Evolutionary conservation across 257 asterid species (phyloP).

Genomic region (Ilex aquifolium): DNA sequence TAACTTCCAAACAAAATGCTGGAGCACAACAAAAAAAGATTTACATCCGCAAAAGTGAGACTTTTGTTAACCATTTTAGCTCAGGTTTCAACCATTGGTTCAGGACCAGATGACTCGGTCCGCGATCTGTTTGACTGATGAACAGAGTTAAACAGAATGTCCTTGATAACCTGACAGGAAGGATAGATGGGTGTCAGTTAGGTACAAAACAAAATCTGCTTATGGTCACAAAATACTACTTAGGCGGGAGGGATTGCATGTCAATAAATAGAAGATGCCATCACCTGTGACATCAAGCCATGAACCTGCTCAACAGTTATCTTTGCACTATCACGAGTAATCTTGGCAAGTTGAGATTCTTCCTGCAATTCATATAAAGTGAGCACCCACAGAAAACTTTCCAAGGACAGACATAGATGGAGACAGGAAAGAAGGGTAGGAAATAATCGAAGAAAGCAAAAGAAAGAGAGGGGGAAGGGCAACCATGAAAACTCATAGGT

Average conservation of each 20-base stretch:
- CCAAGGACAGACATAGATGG: not conserved
- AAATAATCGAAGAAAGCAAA: not conserved
- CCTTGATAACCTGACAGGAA: constrained; percentile 76
- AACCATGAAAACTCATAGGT: no score
- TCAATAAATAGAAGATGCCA: not conserved
- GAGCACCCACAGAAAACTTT: no score
- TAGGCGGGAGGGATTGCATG: not conserved
- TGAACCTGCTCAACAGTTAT: constrained; percentile 98
- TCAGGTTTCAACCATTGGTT: constrained; percentile 91
- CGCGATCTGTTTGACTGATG: constrained; percentile 48
- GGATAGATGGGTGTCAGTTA: not conserved
- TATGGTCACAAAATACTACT: not conserved
- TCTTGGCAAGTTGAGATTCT: constrained; percentile 90
- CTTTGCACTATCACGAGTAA: constrained; percentile 89
- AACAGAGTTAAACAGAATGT: constrained; percentile 84
- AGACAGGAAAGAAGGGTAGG: not conserved
- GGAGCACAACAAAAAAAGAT: no score
- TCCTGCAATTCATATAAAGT: constrained; percentile 50
- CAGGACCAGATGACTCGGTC: constrained; percentile 62
- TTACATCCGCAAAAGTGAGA: no score
- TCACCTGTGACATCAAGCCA: constrained; percentile 96
- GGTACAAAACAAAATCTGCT: not conserved
- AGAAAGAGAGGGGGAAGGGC: constrained; percentile 1
- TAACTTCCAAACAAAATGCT: no score
- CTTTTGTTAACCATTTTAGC: not conserved